Conservation (phyloP, 345 rosid genomes). For the Streptanthus diversifolius region DNA sequence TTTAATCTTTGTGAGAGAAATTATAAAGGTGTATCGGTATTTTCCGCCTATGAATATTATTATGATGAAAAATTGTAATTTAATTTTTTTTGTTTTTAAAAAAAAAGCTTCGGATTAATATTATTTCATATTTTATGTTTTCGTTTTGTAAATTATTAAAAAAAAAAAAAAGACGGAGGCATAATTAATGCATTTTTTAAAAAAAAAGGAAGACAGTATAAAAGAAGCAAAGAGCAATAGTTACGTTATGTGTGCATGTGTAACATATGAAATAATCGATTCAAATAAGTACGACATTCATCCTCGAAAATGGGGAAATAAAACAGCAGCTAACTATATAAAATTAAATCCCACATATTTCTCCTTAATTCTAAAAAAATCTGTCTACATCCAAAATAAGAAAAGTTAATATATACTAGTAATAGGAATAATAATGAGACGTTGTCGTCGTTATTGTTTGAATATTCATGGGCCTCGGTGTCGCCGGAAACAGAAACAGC, state of each 20-base stretch:
- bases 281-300: conserved; percentile 21
- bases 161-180: too few relatives aligned
- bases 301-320: neutral
- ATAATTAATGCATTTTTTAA: too few relatives aligned
- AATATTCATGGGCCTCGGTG: conserved; percentile 66
- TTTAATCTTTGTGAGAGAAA: conserved; percentile 1
- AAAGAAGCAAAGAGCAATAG: too few relatives aligned
- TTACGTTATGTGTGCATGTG: neutral
- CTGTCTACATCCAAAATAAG: conserved; percentile 1
- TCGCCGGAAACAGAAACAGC: conserved; percentile 82
- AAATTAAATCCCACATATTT: conserved; percentile 11
- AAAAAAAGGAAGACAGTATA: too few relatives aligned
- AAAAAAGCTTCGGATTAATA: too few relatives aligned
- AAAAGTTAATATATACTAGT: neutral
- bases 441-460: neutral
- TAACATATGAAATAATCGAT: conserved; percentile 1
- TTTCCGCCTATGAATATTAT: neutral
- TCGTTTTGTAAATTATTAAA: too few relatives aligned
- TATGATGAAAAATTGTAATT: neutral
- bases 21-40: neutral
- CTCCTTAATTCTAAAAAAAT: neutral
- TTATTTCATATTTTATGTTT: too few relatives aligned
- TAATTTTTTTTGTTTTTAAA: too few relatives aligned
- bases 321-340: conserved; percentile 2
- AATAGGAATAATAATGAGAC: neutral